Conservation (phyloP, 2,329 filamentous ascomycete genomes). For the Xylaria sp. region DNA sequence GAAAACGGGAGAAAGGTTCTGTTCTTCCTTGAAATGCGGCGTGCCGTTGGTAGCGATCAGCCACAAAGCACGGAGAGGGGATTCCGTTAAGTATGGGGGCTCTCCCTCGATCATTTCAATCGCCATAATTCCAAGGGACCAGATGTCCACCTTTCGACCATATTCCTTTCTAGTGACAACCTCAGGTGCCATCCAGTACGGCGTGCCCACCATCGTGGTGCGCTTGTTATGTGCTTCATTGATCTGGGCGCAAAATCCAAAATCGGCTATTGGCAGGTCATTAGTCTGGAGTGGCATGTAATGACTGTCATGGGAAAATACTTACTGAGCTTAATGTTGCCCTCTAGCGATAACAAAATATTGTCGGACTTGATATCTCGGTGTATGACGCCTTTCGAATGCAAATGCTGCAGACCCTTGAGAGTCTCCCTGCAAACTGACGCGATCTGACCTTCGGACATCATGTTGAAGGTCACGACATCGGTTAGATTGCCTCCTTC, state of each 20-base stretch:
- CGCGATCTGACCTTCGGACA: constrained; percentile 96
- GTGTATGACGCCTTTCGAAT: constrained; percentile 97
- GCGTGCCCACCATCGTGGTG: constrained; percentile 97
- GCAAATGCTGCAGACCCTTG: constrained; percentile 85
- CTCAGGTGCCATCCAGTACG: constrained; percentile 99
- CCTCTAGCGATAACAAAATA: constrained; percentile 86
- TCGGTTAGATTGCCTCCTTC: constrained; percentile 96
- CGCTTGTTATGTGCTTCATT: constrained; percentile 96
- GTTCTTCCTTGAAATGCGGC: constrained; percentile 88
- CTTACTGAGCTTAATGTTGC: constrained; percentile 95
- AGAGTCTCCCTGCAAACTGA: constrained; percentile 92
- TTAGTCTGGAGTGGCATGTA: constrained; percentile 12
- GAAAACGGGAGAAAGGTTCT: constrained; percentile 74
- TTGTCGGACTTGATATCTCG: constrained; percentile 99
- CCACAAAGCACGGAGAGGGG: constrained; percentile 85
- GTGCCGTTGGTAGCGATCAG: constrained; percentile 96
- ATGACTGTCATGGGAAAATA: constrained; percentile 19
- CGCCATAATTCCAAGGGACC: constrained; percentile 98
- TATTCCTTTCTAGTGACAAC: constrained; percentile 97
- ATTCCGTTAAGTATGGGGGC: constrained; percentile 93
- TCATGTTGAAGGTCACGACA: constrained; percentile 98
- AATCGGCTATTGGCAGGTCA: constrained; percentile 62
- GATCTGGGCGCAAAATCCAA: constrained; percentile 97
- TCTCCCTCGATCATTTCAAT: constrained; percentile 99
- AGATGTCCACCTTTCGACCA: constrained; percentile 96